phyloP scores from a whole-genome alignment of 2,329 filamentous ascomycete genomes.

The Massarina eburnea region DNA sequence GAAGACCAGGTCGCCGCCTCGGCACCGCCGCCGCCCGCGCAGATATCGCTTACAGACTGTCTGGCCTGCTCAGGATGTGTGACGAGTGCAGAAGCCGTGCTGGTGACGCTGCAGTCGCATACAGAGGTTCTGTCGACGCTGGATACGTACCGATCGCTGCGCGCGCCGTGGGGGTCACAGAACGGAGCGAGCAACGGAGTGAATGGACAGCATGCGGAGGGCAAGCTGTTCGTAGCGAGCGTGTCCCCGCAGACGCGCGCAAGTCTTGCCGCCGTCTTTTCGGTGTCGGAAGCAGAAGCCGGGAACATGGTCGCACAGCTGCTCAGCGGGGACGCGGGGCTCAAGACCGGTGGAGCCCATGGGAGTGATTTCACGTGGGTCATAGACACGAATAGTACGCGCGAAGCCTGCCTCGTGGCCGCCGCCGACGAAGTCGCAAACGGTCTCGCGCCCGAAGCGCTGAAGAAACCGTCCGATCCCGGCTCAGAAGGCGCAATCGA shows the following conservation, averaged over 20 bases:
- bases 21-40: constrained; percentile 69
- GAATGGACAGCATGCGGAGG: constrained; percentile 44
- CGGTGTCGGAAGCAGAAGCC: constrained; percentile 71
- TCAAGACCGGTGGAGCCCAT: constrained; percentile 70
- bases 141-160: constrained; percentile 60
- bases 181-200: constrained; percentile 24
- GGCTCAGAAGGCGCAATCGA: constrained; percentile 37
- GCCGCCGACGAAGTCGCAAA: constrained; percentile 51
- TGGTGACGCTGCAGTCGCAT: constrained; percentile 92
- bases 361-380: constrained; percentile 85
- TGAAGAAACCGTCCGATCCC: constrained; percentile 22
- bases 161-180: constrained; percentile 32
- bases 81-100: constrained; percentile 94
- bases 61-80: constrained; percentile 97
- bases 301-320: constrained; percentile 82
- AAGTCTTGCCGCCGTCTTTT: constrained; percentile 82
- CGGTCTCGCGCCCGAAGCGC: constrained; percentile 32
- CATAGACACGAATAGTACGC: constrained; percentile 81
- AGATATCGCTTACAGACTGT: constrained; percentile 96
- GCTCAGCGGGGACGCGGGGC: constrained; percentile 68
- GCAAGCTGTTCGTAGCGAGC: constrained; percentile 84
- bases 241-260: constrained; percentile 90
- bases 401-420: constrained; percentile 77
- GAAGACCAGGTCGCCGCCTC: constrained; percentile 70
- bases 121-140: constrained; percentile 83